phyloP scores from a whole-genome alignment of 164 flowering plant species.

The Cinnamomum chago region DNA sequence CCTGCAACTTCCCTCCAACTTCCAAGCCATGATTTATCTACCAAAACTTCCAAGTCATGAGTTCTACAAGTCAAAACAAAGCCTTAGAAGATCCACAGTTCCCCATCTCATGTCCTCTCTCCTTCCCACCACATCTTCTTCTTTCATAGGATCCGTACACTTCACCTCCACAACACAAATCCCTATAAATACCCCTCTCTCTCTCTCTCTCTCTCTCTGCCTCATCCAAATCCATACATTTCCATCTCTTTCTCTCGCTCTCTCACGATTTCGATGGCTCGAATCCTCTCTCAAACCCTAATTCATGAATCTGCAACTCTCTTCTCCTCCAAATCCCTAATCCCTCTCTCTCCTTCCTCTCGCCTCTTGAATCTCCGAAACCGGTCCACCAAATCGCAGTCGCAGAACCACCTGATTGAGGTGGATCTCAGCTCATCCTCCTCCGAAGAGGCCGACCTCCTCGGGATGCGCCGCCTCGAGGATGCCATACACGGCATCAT shows the following conservation, averaged over 20 bases:
- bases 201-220: background rate
- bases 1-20: too few relatives aligned
- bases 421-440: constrained; percentile 28
- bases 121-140: too few relatives aligned
- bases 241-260: background rate
- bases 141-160: too few relatives aligned
- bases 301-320: constrained; percentile 8
- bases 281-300: constrained; percentile 37
- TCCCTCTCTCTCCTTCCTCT: constrained; percentile 5
- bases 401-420: constrained; percentile 31
- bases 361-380: constrained; percentile 19
- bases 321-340: constrained; percentile 2
- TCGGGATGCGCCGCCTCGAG: constrained; percentile 45
- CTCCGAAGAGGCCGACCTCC: constrained; percentile 3
- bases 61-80: too few relatives aligned
- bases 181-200: too few relatives aligned
- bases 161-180: too few relatives aligned
- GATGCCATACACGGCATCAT: constrained; percentile 60
- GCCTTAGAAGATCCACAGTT: too few relatives aligned
- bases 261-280: constrained; percentile 27
- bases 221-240: background rate
- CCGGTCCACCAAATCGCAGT: constrained; percentile 27
- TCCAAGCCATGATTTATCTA: too few relatives aligned
- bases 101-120: too few relatives aligned
- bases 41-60: too few relatives aligned